Percentiles rank a stretch among this genome's conserved stretches.
These are phyloP conservation scores for Pittosporum tobira DNA, from an alignment of 129 eudicot species.

Conservation along the genomic window DNA sequence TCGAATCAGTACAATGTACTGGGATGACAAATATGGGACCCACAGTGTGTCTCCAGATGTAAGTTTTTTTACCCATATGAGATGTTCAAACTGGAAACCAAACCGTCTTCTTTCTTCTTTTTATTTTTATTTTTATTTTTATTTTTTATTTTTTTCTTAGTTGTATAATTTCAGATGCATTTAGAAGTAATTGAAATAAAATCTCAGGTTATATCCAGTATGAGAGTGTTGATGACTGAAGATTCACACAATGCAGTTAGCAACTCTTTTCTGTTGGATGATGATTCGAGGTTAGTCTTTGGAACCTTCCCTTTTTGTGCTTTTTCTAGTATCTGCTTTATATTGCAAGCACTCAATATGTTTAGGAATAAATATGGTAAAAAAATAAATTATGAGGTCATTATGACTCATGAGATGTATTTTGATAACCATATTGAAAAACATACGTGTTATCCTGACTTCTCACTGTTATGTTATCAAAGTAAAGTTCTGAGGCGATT, in stretches of 20 bases:
- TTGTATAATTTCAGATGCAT: background rate
- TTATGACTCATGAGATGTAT: background rate
- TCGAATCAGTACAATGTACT: conserved; percentile 92
- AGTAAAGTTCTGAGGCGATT: background rate
- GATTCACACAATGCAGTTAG: conserved; percentile 77
- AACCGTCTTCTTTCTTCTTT: too few relatives aligned
- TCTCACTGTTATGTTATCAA: background rate
- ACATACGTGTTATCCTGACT: background rate
- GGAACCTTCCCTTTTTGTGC: background rate
- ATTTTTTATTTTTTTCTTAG: too few relatives aligned
- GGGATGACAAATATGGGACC: conserved; percentile 97
- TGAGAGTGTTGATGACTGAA: conserved; percentile 86
- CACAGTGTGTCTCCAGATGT: conserved; percentile 88
- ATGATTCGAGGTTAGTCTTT: conserved; percentile 75
- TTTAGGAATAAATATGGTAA: background rate
- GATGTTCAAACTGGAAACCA: too few relatives aligned
- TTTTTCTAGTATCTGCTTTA: background rate
- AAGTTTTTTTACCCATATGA: conserved; percentile 21
- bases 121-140: too few relatives aligned
- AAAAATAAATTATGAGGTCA: background rate
- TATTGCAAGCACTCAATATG: background rate
- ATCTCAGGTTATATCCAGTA: conserved; percentile 69
- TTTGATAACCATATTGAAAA: background rate
- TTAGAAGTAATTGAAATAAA: background rate
- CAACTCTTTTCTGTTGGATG: conserved; percentile 89